Evolutionary conservation across 1,139 yeast genomes (phyloP), one percentile per base, ranked within the genome.

Genomic region (Lodderomyces parapsilosis): DNA sequence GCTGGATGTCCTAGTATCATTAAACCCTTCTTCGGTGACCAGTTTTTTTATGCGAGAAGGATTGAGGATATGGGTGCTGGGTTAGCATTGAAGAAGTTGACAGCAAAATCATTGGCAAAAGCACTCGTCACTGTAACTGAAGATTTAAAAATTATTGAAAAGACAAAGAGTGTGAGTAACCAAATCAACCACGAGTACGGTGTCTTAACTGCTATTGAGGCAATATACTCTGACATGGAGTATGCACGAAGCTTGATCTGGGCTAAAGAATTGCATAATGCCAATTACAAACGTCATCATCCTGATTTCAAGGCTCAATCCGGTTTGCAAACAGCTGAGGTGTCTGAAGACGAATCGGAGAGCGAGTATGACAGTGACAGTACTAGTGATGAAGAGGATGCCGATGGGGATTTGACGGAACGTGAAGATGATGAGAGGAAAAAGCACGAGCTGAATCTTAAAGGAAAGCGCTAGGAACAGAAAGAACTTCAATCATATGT

Each of bases 1-100:
- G 86, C 89, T 8, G 99, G 98, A 0, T 60, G 86, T 25, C 97
- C 98, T 0, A 88, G 96, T 0, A 78, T 91, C 33, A 82, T 91
- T 52, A 91, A 91, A 60, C 98, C 99, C 2, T 91, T 93, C 57
- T 91, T 91, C 63, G 99, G 97, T 0, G 99, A 91, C 62, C 99
- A 91, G 62, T 90, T 87, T 60, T 91, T 91, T 60, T 91, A 87
- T 61, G 96, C 96, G 0, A 71, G 78, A 22, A 72, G 97, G 47
- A 83, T 93, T 6, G 96, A 89, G 55, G 97, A 90, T 49, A 70
- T 88, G 41, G 96, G 96, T 0, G 94, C 80, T n/a, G 99, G 99
- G 4, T 54, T 90, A 6, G 76, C 79, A 2, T 64, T 91, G 49
- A 79, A 74, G 58, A 83, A 86, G 54, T 72, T 91, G 53, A 88